Evolutionary conservation across 2,329 filamentous ascomycete genomes (phyloP).

Genomic region (Aspergillus calidoustus): DNA sequence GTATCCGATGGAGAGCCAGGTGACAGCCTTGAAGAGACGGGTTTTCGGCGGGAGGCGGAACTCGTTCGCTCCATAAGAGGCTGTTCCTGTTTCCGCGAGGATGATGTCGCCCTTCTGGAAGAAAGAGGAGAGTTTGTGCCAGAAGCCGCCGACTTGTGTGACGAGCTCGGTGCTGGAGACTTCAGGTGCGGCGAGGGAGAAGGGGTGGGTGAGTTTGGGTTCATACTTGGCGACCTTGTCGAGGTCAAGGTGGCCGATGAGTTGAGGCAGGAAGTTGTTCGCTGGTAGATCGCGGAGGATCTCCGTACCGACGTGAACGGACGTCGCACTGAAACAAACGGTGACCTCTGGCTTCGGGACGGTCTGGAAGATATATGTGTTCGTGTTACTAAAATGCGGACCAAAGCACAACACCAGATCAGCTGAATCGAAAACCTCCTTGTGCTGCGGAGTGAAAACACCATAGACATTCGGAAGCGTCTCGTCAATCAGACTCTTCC

Average conservation of each 20-base stretch:
- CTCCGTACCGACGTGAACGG: constrained; percentile 75
- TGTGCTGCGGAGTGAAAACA: constrained; percentile 41
- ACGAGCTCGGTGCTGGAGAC: constrained; percentile 35
- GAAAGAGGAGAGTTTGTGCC: constrained; percentile 52
- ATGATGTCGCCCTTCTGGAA: constrained; percentile 60
- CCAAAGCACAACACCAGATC: constrained; percentile 51
- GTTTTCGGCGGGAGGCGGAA: constrained; percentile 56
- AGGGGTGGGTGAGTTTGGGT: constrained; percentile 42
- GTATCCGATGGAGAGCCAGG: constrained; percentile 66
- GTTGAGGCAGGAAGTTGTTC: constrained; percentile 73
- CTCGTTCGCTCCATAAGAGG: constrained; percentile 58
- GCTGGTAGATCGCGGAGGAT: constrained; percentile 79
- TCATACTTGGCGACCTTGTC: constrained; percentile 52
- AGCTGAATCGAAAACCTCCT: constrained; percentile 40
- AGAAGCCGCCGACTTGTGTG: constrained; percentile 58
- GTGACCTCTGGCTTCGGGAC: constrained; percentile 75
- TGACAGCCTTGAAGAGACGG: constrained; percentile 56
- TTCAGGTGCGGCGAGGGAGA: constrained; percentile 42
- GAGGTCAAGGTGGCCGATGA: constrained; percentile 66
- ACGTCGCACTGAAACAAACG: constrained; percentile 79
- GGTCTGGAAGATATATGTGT: constrained; percentile 75
- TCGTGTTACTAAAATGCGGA: constrained; percentile 48
- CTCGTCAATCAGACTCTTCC: constrained; percentile 57
- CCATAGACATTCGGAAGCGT: constrained; percentile 53
- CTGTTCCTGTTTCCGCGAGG: constrained; percentile 63